Percentiles rank a stretch among this genome's conserved stretches.
These are phyloP conservation scores for Solanum pimpinellifolium DNA, from an alignment of 257 asterid species.

Conservation along the genomic window DNA sequence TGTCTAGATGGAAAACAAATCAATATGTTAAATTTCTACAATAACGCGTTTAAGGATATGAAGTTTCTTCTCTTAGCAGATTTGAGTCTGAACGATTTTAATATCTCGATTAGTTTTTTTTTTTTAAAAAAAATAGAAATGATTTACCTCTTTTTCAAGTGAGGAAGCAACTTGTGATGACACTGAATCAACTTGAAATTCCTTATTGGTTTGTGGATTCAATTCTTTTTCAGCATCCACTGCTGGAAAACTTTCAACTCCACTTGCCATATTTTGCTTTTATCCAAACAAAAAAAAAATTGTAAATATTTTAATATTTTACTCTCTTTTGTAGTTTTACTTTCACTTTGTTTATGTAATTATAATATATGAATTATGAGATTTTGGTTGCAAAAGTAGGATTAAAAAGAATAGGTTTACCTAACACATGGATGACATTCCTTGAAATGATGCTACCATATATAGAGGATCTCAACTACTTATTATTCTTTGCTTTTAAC, in stretches of 20 bases:
- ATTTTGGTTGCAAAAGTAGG: not conserved
- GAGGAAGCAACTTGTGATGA: conserved; percentile 42
- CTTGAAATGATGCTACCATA: conserved; percentile 21
- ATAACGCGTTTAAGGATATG: not conserved
- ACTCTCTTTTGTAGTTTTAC: not conserved
- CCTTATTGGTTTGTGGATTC: conserved; percentile 38
- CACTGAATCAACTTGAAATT: conserved; percentile 41
- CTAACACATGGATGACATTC: conserved; percentile 30
- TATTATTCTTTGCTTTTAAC: not conserved
- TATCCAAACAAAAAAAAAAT: not conserved
- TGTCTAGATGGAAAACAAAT: not conserved
- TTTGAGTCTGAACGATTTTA: not conserved
- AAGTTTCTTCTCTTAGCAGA: not conserved
- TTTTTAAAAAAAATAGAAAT: not conserved
- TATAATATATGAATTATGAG: not conserved
- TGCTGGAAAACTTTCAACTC: conserved; percentile 40
- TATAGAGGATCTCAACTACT: conserved; percentile 45
- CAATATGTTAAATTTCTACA: too few relatives aligned
- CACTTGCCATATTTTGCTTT: conserved; percentile 32
- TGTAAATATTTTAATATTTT: not conserved
- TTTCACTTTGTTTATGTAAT: not conserved
- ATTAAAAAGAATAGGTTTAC: conserved; percentile 10
- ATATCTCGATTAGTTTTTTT: not conserved
- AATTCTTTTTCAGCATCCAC: conserved; percentile 47
- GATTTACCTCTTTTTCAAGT: conserved; percentile 32